Evolutionary conservation across 2,329 filamentous ascomycete species (phyloP), one percentile per base, ranked within the genome.

Genomic region (Claviceps humidiphila): DNA sequence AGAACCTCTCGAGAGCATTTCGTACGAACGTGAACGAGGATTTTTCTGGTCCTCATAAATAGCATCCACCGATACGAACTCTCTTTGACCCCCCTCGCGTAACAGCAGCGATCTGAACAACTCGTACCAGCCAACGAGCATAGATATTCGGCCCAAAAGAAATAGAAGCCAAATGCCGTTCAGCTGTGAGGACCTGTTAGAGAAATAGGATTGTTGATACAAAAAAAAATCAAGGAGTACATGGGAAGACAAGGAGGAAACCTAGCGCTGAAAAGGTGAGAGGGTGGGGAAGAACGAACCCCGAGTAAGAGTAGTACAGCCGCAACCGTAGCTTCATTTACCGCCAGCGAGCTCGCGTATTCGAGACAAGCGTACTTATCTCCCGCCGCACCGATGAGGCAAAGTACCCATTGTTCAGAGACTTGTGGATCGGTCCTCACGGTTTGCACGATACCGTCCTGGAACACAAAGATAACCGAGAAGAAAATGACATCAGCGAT

Each of bases 401-500:
- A 98, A 0, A 64, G 11, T 1, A 94, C 65, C 87, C 88, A 97
- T 3, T 76, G 73, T 39, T 68, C 55, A 2, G 84, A 79, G 26
- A 79, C 75, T 1, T 34, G 57, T 0, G 72, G 71, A 51, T 84
- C 62, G 39, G 81, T 74, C 41, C 77, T 74, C 20, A 77, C 68
- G 3, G 78, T 76, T 50, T 79, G 70, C 13, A 87, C 77, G 22
- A 85, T 78, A 59, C 84, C 84, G 67, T 95, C 87, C 63, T 95
- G 79, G 64, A 88, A 87, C 48, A 97, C 84, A 64, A 97, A 97
- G 51, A 95, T 78, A 46, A 95, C 75, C 2, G 90, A 84, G 68
- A 97, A 96, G 75, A 95, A 95, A 61, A 96, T 82, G 56, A 97
- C 89, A 64, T 97, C 90, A 54, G 81, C 79, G 53, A 96, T 79